Evolutionary conservation across 1,284 basidiomycete species (phyloP).

Genomic region (Wallemia mellicola): DNA sequence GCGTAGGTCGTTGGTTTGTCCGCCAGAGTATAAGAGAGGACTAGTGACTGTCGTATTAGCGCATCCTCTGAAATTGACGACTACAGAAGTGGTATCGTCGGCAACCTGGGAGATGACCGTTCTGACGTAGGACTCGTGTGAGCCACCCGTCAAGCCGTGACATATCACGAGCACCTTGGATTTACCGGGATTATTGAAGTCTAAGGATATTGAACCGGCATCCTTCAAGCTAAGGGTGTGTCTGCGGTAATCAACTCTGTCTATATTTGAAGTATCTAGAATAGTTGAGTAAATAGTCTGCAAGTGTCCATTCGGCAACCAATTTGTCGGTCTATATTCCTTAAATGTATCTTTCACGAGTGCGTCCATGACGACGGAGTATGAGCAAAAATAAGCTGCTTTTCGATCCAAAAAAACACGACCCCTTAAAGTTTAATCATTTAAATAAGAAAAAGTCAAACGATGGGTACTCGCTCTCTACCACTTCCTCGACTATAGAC

Average conservation of each 20-base stretch:
- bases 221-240: neutral
- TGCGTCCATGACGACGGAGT: neutral
- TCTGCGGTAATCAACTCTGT: neutral
- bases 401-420: neutral
- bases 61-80: slow-evolving; percentile 13
- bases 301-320: neutral
- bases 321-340: neutral
- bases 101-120: neutral
- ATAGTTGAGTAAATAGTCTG: neutral
- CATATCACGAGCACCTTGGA: neutral
- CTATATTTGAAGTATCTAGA: neutral
- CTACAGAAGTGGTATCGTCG: slow-evolving; percentile 2
- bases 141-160: neutral
- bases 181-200: neutral
- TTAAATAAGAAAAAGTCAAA: neutral
- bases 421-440: neutral
- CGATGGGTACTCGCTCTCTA: neutral
- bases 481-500: neutral
- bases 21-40: slow-evolving; percentile 13
- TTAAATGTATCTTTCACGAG: neutral
- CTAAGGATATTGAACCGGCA: neutral
- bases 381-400: neutral
- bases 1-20: slow-evolving; percentile 12
- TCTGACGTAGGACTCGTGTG: neutral
- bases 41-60: neutral